A percentile compares a stretch with the other conserved stretches of the same genome.
Evolutionary conservation across 2,329 filamentous ascomycete genomes (phyloP).

Genomic region (Sporothrix pseudoabietina): DNA sequence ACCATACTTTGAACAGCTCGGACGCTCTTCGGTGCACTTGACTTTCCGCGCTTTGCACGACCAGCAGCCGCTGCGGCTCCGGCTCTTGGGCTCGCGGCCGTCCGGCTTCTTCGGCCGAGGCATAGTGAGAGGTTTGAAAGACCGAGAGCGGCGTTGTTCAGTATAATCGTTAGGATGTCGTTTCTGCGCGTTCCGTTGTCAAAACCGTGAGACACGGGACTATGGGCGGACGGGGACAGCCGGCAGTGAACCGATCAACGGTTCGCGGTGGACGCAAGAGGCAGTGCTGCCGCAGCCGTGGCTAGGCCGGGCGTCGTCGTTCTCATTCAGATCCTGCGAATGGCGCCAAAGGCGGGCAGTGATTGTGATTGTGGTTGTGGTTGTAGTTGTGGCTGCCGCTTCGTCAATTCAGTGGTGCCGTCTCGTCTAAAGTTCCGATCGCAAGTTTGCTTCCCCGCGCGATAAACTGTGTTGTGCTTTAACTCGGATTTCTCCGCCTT

Average conservation of each 20-base stretch:
- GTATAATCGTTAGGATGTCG: neutral
- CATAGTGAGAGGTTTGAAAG: slow-evolving; percentile 47
- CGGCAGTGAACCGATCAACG: neutral
- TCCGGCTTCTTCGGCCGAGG: slow-evolving; percentile 67
- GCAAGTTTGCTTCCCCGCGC: neutral
- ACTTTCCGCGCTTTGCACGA: slow-evolving; percentile 73
- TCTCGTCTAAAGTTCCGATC: neutral
- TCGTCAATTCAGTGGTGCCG: neutral
- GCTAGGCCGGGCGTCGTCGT: slow-evolving; percentile 27
- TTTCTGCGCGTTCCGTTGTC: neutral
- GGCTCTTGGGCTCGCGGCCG: slow-evolving; percentile 64
- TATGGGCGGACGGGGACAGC: neutral
- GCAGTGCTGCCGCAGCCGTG: slow-evolving; percentile 28
- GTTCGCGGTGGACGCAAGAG: neutral
- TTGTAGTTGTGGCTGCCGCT: neutral
- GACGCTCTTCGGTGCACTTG: slow-evolving; percentile 80
- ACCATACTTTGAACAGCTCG: slow-evolving; percentile 65
- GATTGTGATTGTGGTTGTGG: neutral
- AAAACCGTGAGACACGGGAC: neutral
- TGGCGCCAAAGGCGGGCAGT: neutral
- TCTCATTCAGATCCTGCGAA: slow-evolving; percentile 11
- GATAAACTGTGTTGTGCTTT: neutral
- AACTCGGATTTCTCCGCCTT: neutral
- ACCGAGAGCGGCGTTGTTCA: neutral
- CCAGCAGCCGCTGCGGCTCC: slow-evolving; percentile 71